These are phyloP conservation scores for Quercus tomentella DNA, from an alignment of 331 rosid species.

Conservation along the genomic window DNA sequence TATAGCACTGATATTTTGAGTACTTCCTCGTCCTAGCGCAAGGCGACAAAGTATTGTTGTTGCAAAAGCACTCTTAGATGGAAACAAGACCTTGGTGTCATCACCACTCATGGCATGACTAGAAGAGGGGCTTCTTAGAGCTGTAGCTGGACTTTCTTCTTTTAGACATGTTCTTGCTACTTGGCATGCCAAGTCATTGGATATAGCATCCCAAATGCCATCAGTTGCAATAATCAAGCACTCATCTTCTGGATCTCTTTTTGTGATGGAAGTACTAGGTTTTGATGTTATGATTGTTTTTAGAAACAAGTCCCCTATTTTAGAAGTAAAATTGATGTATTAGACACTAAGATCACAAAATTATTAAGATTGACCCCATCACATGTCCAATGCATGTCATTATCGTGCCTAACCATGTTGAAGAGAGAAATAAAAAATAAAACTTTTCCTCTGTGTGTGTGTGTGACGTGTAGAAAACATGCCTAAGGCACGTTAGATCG, in stretches of 20 bases:
- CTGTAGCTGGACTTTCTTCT: neutral
- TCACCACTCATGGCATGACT: neutral
- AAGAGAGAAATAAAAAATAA: too few species aligned
- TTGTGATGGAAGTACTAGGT: constrained; percentile 22
- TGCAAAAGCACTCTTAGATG: constrained; percentile 8
- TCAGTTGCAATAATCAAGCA: constrained; percentile 40
- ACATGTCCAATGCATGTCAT: too few species aligned
- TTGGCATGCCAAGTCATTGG: constrained; percentile 28
- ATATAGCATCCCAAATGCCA: constrained; percentile 36
- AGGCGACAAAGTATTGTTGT: constrained; percentile 40
- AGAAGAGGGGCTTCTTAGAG: neutral
- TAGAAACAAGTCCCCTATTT: constrained; percentile 11
- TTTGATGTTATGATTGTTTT: constrained; percentile 12
- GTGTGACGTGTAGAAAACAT: too few species aligned
- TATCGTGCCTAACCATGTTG: too few species aligned
- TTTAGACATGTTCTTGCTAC: constrained; percentile 21
- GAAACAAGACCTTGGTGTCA: neutral
- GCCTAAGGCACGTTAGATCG: too few species aligned
- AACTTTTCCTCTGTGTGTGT: too few species aligned
- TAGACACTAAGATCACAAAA: too few species aligned
- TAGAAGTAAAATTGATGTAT: too few species aligned
- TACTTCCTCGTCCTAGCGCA: constrained; percentile 35
- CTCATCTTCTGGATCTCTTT: constrained; percentile 30
- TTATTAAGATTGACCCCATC: too few species aligned
- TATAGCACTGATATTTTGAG: constrained; percentile 23